Evolutionary conservation across 345 rosid species (phyloP), one percentile per base, ranked within the genome.

Genomic region (Bruguiera parviflora): DNA sequence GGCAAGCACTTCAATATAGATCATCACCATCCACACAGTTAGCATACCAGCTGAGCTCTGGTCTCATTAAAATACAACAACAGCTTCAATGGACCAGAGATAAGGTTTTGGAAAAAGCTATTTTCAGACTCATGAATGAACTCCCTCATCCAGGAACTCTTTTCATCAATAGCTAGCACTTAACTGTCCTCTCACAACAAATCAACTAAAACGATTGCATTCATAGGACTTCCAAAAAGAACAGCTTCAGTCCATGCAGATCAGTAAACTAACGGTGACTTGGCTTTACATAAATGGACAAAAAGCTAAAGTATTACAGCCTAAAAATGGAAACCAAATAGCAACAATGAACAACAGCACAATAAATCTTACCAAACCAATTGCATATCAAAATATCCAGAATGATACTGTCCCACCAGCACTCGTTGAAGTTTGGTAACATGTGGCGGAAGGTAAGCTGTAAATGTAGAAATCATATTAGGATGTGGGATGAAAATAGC

Each of bases 391-490:
- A 71, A 72, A 96, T 96, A 77, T 96, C 98, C 65, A 96, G 96
- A 84, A 96, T 70, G 77, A 96, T 89, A 83, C 99, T 90, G 80
- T 96, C 99, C 98, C 99, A 96, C 99, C 99, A 96, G 90, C 99
- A 96, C 78, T 96, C 99, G 58, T 89, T 96, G 88, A 96, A 96
- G 85, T 96, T 96, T 20, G 99, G 98, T 72, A 96, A 78, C 98
- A 95, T 95, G 84, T 96, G 99, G 63, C 92, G 89, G 77, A 92
- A 96, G 52, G 97, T 96, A 65, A 90, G 82, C 99, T 96, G 92
- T 76, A 79, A 72, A 74, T 51, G 43, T 65, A 74, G 62, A 9
- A 56, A 5, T 11, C 37, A 58, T 59, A 63, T 67, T 73, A 75
- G 70, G 46, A 31, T 10, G 11, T 15, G 57, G 18, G 72, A 43